Base-by-base conservation (phyloP, 2,329 filamentous ascomycete genomes). In the Fusarium armeniacum region DNA sequence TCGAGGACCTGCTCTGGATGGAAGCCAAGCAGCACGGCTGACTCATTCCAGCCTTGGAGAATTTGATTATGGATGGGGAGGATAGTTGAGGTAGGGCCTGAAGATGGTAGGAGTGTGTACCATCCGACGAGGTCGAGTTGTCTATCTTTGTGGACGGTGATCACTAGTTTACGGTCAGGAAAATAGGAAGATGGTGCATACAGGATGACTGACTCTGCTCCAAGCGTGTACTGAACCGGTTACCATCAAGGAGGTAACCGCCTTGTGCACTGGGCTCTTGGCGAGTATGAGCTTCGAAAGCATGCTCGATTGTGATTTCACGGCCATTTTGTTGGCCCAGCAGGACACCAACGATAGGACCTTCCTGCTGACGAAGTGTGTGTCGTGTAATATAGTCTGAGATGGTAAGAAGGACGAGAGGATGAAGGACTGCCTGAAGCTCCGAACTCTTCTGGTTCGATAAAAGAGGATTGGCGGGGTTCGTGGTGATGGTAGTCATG, bases 301-400 rank as follows among this genome's bases (percentile, higher is more conserved):
- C 94, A 82, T 97, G 91, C 79, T 98, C 95, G 71, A 98, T 90
- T 12, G 93, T 97, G 74, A 98, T 91, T 75, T 95, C 90, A 60
- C 93, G 91, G 22, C 95, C 95, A 83, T 93, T 92, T 74, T 98
- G 94, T 76, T 96, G 93, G 18, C 96, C 96, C 8, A 99, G 82
- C n/a, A 99, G 85, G 54, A 91, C 94, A 59, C 96, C 96, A 5
- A 95, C 87, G 20, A 98, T 87, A 18, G 94, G 93, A 0, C 92
- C 92, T 20, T 84, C 79, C 74, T 94, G 90, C 54, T 89, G 84
- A 62, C 96, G 89, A 59, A 97, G 86, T 2, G 91, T 93, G 80
- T 97, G 94, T 64, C 96, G 89, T 62, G 95, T 97, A 79, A 98
- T 94, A 79, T 97, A 97, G 81, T 99, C 96, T 73, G 95, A 97